Evolutionary conservation across 179 eudicot species (phyloP).

Genomic region (Beta corolliflora): DNA sequence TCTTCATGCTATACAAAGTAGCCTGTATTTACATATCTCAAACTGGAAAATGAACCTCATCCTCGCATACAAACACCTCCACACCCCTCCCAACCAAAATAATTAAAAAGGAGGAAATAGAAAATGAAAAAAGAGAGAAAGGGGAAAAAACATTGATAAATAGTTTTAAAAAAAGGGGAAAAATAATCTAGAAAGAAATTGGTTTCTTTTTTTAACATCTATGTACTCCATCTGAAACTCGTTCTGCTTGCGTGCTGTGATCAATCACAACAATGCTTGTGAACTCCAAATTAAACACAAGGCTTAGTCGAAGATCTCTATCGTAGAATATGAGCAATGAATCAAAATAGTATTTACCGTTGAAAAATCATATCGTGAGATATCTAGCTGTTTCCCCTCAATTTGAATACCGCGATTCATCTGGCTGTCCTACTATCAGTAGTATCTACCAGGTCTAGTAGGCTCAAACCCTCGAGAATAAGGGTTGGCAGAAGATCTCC

Average conservation of each 20-base stretch:
- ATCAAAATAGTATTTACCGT: not conserved
- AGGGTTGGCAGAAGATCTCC: conserved; percentile 58
- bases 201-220: not conserved
- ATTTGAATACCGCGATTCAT: not conserved
- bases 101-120: not conserved
- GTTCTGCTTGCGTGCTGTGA: not conserved
- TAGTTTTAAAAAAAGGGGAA: not conserved
- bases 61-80: conserved; percentile 8
- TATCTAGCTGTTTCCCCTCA: not conserved
- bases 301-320: conserved; percentile 8
- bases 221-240: conserved; percentile 20
- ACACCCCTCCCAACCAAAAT: not conserved
- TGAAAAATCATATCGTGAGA: not conserved
- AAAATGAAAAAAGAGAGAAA: no score
- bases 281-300: conserved; percentile 1
- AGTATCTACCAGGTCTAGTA: conserved; percentile 35
- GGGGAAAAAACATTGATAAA: not conserved
- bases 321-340: not conserved
- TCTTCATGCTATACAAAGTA: conserved; percentile 32
- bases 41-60: not conserved
- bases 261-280: conserved; percentile 1
- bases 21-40: conserved; percentile 24
- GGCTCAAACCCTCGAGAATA: conserved; percentile 56
- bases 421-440: conserved; percentile 17
- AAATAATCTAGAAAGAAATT: not conserved